These are phyloP conservation scores for Diaporthe sp. DNA, from an alignment of 2,329 filamentous ascomycete genomes.

Conservation along the genomic window DNA sequence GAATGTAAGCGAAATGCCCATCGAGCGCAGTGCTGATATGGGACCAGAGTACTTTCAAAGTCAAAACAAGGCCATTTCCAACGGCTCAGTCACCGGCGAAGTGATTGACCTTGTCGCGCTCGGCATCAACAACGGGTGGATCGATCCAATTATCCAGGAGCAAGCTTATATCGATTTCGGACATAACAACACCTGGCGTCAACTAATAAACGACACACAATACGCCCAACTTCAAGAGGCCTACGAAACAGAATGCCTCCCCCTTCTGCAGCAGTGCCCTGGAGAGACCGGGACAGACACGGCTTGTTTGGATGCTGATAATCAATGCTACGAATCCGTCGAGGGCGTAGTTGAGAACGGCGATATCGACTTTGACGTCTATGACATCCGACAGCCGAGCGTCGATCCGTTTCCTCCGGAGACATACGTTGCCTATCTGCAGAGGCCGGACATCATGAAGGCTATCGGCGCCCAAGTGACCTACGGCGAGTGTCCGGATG, in stretches of 20 bases:
- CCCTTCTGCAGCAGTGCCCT: conserved; percentile 55
- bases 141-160: conserved; percentile 45
- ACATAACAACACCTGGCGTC: conserved; percentile 54
- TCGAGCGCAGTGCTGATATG: neutral
- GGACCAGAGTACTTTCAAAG: conserved; percentile 30
- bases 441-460: conserved; percentile 44
- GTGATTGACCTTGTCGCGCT: conserved; percentile 51
- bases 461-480: conserved; percentile 45
- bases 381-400: conserved; percentile 48
- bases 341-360: conserved; percentile 46
- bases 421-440: conserved; percentile 45
- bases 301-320: conserved; percentile 52
- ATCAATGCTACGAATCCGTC: conserved; percentile 53
- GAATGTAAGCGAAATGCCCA: neutral
- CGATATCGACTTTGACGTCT: conserved; percentile 45
- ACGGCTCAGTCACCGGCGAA: conserved; percentile 44
- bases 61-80: conserved; percentile 33
- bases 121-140: conserved; percentile 53
- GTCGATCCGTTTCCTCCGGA: conserved; percentile 46
- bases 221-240: conserved; percentile 49
- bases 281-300: conserved; percentile 46
- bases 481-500: conserved; percentile 41
- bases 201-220: conserved; percentile 54
- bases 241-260: conserved; percentile 54
- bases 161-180: conserved; percentile 50